Conservation (phyloP, 805 yeast genomes). For the Diddensiella santjacobensis region DNA sequence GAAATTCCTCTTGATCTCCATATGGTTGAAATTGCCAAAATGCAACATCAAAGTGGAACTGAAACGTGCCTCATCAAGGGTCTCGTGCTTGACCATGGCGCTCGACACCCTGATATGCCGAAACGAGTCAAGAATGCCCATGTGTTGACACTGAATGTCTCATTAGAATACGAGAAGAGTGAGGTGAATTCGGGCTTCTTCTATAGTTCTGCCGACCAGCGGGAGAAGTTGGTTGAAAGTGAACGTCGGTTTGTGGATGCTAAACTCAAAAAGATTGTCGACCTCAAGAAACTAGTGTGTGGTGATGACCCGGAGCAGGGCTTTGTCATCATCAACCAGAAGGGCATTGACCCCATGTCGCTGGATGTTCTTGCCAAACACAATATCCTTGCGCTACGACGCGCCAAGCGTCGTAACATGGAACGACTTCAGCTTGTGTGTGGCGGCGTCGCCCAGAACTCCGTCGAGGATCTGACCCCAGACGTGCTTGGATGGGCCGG, state of each 20-base stretch:
- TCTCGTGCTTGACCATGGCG: slow-evolving; percentile 95
- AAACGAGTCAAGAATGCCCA: slow-evolving; percentile 76
- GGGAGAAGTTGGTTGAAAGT: slow-evolving; percentile 88
- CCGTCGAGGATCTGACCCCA: slow-evolving; percentile 87
- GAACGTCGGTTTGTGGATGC: slow-evolving; percentile 95
- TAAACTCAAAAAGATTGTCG: slow-evolving; percentile 85
- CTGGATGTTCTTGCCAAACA: slow-evolving; percentile 90
- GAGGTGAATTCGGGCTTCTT: slow-evolving; percentile 96
- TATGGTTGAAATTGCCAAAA: slow-evolving; percentile 97
- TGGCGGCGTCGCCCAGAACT: slow-evolving; percentile 97
- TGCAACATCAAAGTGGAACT: slow-evolving; percentile 87
- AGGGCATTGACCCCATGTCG: slow-evolving; percentile 98
- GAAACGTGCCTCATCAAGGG: slow-evolving; percentile 84
- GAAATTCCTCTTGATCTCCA: slow-evolving; percentile 67
- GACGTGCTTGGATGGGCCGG: slow-evolving; percentile 84
- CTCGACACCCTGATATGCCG: slow-evolving; percentile 99
- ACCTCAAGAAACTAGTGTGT: slow-evolving; percentile 88
- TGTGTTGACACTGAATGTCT: slow-evolving; percentile 84
- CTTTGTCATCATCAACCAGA: slow-evolving; percentile 93
- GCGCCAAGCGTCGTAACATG: slow-evolving; percentile 99
- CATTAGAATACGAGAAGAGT: slow-evolving; percentile 94
- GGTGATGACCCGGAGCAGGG: slow-evolving; percentile 66
- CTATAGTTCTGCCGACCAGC: slow-evolving; percentile 91
- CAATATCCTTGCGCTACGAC: slow-evolving; percentile 87
- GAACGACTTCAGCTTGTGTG: slow-evolving; percentile 94